Evolutionary conservation across 805 yeast genomes (phyloP).

Genomic region (Tetrapisispora nanseiensis): DNA sequence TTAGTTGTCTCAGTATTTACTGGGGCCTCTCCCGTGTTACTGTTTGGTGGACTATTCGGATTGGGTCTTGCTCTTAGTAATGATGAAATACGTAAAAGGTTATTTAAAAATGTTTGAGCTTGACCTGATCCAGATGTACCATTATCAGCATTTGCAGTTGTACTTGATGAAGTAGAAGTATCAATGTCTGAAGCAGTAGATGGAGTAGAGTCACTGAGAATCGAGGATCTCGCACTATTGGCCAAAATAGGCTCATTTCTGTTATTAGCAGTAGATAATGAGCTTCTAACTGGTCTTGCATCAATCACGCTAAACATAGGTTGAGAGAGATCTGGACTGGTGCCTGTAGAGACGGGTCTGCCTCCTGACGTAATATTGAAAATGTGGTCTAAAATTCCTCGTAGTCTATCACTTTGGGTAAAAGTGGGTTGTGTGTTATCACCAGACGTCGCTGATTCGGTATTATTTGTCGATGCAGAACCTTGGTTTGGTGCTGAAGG

Average conservation of each 20-base stretch:
- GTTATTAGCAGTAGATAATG: neutral
- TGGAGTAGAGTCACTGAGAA: too few species aligned
- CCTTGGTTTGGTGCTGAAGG: too few species aligned
- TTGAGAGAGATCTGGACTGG: neutral
- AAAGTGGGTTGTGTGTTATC: neutral
- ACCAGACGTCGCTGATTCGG: neutral
- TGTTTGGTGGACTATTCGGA: neutral
- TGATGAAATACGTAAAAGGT: neutral
- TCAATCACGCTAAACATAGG: too few species aligned
- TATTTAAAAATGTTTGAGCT: neutral
- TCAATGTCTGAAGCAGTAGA: neutral
- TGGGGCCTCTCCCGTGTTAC: neutral
- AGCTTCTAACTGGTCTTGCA: too few species aligned
- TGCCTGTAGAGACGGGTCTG: neutral
- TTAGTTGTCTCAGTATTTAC: neutral
- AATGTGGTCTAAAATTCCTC: conserved; percentile 17
- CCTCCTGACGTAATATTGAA: conserved; percentile 8
- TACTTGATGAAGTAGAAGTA: neutral
- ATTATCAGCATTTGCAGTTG: neutral
- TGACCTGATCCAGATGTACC: neutral
- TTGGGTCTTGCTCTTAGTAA: neutral
- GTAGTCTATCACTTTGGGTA: conserved; percentile 17
- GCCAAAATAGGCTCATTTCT: neutral
- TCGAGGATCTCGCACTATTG: too few species aligned
- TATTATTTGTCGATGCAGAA: too few species aligned